Evolutionary conservation across 1,139 yeast genomes (phyloP).

Genomic region (Lodderomyces metapsilosis): DNA sequence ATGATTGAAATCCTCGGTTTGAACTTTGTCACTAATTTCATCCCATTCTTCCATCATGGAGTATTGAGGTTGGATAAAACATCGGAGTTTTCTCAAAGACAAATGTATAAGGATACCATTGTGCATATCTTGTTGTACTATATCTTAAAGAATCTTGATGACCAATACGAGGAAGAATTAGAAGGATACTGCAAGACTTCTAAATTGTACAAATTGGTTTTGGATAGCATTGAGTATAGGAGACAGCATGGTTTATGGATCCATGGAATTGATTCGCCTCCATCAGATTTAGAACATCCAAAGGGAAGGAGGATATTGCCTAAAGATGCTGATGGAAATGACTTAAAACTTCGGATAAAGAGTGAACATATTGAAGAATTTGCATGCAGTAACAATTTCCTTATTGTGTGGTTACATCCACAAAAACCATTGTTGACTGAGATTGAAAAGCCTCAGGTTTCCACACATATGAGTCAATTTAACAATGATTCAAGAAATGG

Average conservation of each 20-base stretch:
- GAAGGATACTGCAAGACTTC: slow-evolving; percentile 26
- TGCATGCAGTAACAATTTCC: slow-evolving; percentile 30
- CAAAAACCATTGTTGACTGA: slow-evolving; percentile 26
- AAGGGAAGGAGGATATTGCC: slow-evolving; percentile 8
- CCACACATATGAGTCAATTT: slow-evolving; percentile 15
- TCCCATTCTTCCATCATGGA: slow-evolving; percentile 53
- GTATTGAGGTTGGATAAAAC: slow-evolving; percentile 21
- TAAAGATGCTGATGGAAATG: slow-evolving; percentile 6
- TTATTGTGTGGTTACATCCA: slow-evolving; percentile 34
- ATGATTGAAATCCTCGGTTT: slow-evolving; percentile 41
- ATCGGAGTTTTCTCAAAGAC: slow-evolving; percentile 16
- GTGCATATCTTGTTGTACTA: slow-evolving; percentile 32
- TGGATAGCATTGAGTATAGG: slow-evolving; percentile 30
- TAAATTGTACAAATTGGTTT: slow-evolving; percentile 22
- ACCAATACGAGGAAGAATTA: slow-evolving; percentile 28
- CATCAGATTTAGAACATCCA: slow-evolving; percentile 17
- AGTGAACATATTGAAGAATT: slow-evolving; percentile 30
- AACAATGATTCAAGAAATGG: slow-evolving; percentile 13
- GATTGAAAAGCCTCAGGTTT: slow-evolving; percentile 12
- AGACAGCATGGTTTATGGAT: slow-evolving; percentile 31
- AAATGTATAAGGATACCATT: slow-evolving; percentile 31
- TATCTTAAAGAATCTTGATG: slow-evolving; percentile 27
- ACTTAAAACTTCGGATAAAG: slow-evolving; percentile 13
- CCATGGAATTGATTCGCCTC: slow-evolving; percentile 23
- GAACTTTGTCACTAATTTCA: slow-evolving; percentile 44